These are phyloP conservation scores for Hypoxylon sp. DNA, from an alignment of 2,329 filamentous ascomycete species.

Conservation along the genomic window DNA sequence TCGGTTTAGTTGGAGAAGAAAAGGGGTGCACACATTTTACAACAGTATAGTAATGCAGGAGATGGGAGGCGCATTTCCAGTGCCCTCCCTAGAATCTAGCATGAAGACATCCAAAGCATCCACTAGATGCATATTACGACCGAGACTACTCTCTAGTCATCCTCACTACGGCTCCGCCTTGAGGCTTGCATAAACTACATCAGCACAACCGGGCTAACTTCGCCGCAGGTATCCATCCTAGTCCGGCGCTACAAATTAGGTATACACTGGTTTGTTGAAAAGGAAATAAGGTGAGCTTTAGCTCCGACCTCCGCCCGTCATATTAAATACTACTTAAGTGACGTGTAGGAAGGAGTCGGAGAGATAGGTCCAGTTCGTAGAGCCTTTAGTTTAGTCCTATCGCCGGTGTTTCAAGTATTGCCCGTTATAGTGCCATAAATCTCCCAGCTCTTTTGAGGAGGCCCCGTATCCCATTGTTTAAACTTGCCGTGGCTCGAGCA, in stretches of 20 bases:
- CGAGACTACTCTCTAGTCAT: slow-evolving; percentile 18
- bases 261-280: neutral
- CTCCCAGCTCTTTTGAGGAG: neutral
- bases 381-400: neutral
- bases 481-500: neutral
- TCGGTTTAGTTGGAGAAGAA: slow-evolving; percentile 10
- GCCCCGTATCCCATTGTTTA: neutral
- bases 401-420: neutral
- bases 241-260: slow-evolving; percentile 20
- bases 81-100: slow-evolving; percentile 45
- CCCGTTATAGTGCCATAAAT: neutral
- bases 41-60: slow-evolving; percentile 52
- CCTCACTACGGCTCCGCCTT: slow-evolving; percentile 1
- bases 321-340: neutral
- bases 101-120: slow-evolving; percentile 45
- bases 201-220: slow-evolving; percentile 27
- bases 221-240: slow-evolving; percentile 17
- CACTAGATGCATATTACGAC: slow-evolving; percentile 39
- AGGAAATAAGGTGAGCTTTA: slow-evolving; percentile 8
- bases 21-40: slow-evolving; percentile 28
- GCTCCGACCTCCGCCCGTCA: neutral
- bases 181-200: slow-evolving; percentile 11
- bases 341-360: neutral
- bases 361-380: neutral
- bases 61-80: slow-evolving; percentile 35